Evolutionary conservation across 2,329 filamentous ascomycete genomes (phyloP).

Genomic region (Xylariaceae sp.): DNA sequence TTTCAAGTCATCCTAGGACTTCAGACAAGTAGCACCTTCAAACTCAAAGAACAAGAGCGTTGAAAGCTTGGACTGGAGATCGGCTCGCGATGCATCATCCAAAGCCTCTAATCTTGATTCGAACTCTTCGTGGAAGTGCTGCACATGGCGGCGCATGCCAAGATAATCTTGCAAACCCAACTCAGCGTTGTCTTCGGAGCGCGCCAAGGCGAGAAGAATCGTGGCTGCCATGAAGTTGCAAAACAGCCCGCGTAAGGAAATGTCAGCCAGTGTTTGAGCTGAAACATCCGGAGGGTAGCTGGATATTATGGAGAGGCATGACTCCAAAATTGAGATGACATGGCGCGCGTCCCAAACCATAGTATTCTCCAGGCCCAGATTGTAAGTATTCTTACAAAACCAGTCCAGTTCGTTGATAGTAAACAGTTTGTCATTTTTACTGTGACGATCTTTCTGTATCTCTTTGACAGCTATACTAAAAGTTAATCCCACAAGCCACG

Average conservation of each 20-base stretch:
- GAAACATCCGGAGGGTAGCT: conserved; percentile 46
- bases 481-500: conserved; percentile 9
- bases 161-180: conserved; percentile 56
- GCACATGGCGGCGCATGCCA: conserved; percentile 53
- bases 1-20: conserved; percentile 61
- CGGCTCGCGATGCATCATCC: conserved; percentile 40
- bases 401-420: conserved; percentile 65
- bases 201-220: conserved; percentile 46
- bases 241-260: conserved; percentile 56
- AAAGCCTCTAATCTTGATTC: conserved; percentile 37
- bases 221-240: conserved; percentile 64
- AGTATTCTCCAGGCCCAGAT: conserved; percentile 60
- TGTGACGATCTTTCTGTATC: conserved; percentile 35
- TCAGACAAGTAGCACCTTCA: conserved; percentile 63
- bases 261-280: conserved; percentile 39
- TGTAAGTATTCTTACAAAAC: conserved; percentile 81
- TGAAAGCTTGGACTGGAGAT: conserved; percentile 57
- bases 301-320: conserved; percentile 48
- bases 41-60: conserved; percentile 71
- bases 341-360: conserved; percentile 48
- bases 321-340: conserved; percentile 51
- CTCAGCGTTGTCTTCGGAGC: conserved; percentile 45
- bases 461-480: conserved; percentile 36
- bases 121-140: conserved; percentile 48
- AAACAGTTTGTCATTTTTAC: conserved; percentile 47